phyloP scores from a whole-genome alignment of 106 monocot species.

The Allium sativum region DNA sequence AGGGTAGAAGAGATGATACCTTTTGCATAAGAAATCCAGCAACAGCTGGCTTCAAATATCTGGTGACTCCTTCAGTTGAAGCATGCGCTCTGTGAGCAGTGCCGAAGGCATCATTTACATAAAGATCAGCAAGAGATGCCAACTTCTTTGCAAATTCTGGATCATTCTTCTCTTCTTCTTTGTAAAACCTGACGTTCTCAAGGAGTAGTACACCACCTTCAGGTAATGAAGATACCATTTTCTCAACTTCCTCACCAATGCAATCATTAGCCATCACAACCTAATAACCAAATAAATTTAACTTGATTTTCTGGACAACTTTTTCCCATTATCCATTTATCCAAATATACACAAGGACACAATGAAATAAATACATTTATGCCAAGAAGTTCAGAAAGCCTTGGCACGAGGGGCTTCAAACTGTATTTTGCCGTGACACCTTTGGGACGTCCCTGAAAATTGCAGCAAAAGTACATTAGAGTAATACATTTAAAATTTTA shows the following conservation, averaged over 20 bases:
- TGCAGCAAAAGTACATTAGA: background rate
- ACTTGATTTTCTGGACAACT: background rate
- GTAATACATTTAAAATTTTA: background rate
- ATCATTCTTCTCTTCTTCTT: constrained; percentile 97
- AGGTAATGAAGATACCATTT: constrained; percentile 49
- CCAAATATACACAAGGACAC: background rate
- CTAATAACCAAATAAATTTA: background rate
- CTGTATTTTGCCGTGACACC: constrained; percentile 81
- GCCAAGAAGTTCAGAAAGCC: constrained; percentile 73
- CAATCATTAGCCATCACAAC: constrained; percentile 60
- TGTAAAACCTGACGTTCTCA: constrained; percentile 90
- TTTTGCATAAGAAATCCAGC: constrained; percentile 78
- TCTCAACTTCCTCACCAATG: constrained; percentile 79
- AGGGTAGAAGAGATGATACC: constrained; percentile 16
- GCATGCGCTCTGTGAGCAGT: constrained; percentile 80
- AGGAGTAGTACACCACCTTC: constrained; percentile 82
- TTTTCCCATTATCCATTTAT: background rate
- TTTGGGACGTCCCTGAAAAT: constrained; percentile 69
- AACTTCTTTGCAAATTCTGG: constrained; percentile 91
- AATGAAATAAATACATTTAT: constrained; percentile 28
- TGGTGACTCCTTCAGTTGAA: constrained; percentile 78
- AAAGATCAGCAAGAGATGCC: constrained; percentile 78
- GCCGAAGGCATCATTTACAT: constrained; percentile 94
- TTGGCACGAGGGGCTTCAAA: constrained; percentile 83
- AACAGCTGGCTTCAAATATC: constrained; percentile 59